Base-by-base conservation (phyloP, 139 green algal genomes). In the Limnomonas spitsbergensis region DNA sequence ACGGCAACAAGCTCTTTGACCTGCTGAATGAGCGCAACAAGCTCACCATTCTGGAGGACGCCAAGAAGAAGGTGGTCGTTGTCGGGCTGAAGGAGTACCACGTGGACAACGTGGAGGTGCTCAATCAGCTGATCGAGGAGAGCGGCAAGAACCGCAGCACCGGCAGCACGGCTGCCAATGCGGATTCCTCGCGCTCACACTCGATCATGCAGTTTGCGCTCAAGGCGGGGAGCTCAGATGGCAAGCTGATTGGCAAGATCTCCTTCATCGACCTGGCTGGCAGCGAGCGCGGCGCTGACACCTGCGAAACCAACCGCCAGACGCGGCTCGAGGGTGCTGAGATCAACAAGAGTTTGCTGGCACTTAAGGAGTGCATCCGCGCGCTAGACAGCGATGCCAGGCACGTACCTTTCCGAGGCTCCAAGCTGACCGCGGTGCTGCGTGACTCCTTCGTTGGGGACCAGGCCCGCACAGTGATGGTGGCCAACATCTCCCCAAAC, bases 241-340 rank as follows among this genome's bases (percentile, higher is more conserved):
- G 70, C 3, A 7, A 34, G 70, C 68, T 74, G 7, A 47, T 74
- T 32, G 68, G 68, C 53, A 98, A 98, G 86, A 91, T 99, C 53
- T 94, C 88, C 34, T 99, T 99, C 89, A 98, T 99, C 77, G 96
- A 99, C 85, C 84, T 99, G 71, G 96, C 96, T 29, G 96, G 93
- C 40, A 96, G 88, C 76, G 96, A 99, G 88, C 90, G 96, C 31
- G 96, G 96, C n/a, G 96, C 96, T 34, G 95, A 98, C 89, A 99
- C 95, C 4, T 95, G 86, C 56, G 94, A 98, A 84, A 98, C 97
- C 78, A 93, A 98, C 40, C 38, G 70, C 3, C 82, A 91, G 77
- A 95, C 91, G 14, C 81, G 81, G 40, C 56, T 85, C 54, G 81
- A 85, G 84, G 96, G 96, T 4, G 96, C 96, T 2, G 94, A 99